Evolutionary conservation across 148 eudicot genomes (phyloP), one percentile per base, ranked within the genome.

Genomic region (Hydrangea macrophylla): DNA sequence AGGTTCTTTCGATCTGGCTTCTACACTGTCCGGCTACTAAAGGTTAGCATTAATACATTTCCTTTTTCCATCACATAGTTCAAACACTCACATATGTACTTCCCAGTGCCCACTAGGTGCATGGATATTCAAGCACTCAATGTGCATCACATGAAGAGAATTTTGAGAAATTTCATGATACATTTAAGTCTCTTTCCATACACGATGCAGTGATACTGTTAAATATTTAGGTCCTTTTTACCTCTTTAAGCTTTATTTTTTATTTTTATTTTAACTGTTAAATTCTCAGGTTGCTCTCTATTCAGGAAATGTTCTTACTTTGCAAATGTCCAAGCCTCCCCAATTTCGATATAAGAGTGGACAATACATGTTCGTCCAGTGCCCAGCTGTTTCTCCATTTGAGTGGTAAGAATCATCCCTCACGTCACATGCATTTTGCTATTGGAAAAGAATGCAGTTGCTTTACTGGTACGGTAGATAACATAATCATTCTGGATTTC

Each of bases 351-450:
- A 91, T 69, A 94, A 84, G 81, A 89, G 99, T 83, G 99, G 99
- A 31, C 99, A 94, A 65, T 94, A 94, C 72, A 91, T 94, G 93
- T 94, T 90, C 70, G 97, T 91, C 69, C 91, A 94, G 73, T 94
- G 99, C 78, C 97, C 99, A 28, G 88, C 82, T 61, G 89, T 94
- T 79, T 94, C 99, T 77, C 85, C 96, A 62, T 91, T 91, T 59
- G 93, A 95, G 65, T 95, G 99, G 99, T 95, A 85, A 86, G 8
- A 59, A 24, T 32, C 15, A 59, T 27, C 57, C 26, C 36, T 33
- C 62, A 42, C 0, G 50, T 42, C 11, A 42, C 2, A 42, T 42
- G 15, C 17, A 48, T 48, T 48, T 42, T 42, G 15, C 20, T 48
- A 15, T 3, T 48, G 22, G 53, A 48, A 18, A 57, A 26, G 28